Percentiles rank a stretch among this genome's conserved stretches.
phyloP scores from a whole-genome alignment of 345 rosid species.

The Populus davidiana region DNA sequence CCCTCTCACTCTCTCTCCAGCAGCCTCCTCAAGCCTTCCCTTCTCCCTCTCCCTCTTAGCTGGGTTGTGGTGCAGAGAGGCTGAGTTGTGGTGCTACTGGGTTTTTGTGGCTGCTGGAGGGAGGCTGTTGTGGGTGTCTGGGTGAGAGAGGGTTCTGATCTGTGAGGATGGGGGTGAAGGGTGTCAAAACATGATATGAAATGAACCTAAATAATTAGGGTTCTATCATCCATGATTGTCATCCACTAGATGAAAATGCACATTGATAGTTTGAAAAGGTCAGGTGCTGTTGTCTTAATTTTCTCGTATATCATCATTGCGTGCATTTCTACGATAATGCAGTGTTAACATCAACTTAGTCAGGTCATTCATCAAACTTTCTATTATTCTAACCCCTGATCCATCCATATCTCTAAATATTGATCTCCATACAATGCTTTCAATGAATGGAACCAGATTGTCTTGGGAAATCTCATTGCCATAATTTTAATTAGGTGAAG shows the following conservation, averaged over 20 bases:
- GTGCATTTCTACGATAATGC: not conserved
- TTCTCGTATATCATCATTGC: slow-evolving; percentile 11
- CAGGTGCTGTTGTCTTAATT: not conserved
- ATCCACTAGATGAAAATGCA: slow-evolving; percentile 4
- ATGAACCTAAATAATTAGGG: not conserved
- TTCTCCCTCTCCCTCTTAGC: no score
- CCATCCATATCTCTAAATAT: not conserved
- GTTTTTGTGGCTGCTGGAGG: no score
- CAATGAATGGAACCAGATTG: not conserved
- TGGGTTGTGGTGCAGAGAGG: no score
- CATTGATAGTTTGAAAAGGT: not conserved
- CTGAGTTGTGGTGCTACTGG: no score
- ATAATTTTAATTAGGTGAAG: not conserved
- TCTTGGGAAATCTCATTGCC: not conserved
- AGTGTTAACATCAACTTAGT: not conserved
- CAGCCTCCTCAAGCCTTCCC: no score
- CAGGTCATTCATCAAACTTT: not conserved
- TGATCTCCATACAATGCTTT: not conserved
- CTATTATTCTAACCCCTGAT: not conserved
- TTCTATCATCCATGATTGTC: not conserved
- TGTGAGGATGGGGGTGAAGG: no score
- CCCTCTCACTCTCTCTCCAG: no score
- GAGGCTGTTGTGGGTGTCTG: no score
- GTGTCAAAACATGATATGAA: not conserved
- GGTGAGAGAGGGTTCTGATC: no score